Evolutionary conservation across 2,329 filamentous ascomycete species (phyloP).

Genomic region (Colletotrichum liriopes): DNA sequence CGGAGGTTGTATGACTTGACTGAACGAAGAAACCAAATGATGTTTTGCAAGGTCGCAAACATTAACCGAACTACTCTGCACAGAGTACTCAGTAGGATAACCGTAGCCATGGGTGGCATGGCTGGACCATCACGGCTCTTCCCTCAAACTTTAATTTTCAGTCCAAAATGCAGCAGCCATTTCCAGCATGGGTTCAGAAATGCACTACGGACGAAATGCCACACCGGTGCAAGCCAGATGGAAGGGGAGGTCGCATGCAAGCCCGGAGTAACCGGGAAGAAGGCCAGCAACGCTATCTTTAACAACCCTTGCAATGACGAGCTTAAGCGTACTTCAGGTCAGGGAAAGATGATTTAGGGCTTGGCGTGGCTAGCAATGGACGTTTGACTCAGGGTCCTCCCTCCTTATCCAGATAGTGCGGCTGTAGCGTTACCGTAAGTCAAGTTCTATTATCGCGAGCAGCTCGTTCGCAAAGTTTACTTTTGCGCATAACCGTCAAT

Average conservation of each 20-base stretch:
- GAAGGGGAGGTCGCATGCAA: conserved; percentile 6
- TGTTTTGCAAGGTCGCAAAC: neutral
- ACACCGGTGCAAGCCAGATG: neutral
- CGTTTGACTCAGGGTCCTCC: conserved; percentile 34
- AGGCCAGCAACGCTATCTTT: conserved; percentile 12
- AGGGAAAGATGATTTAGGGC: neutral
- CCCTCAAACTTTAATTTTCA: neutral
- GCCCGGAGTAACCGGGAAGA: conserved; percentile 16
- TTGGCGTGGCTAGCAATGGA: conserved; percentile 8
- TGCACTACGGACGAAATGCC: neutral
- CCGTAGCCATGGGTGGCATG: neutral
- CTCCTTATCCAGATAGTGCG: conserved; percentile 3
- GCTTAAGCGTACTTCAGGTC: neutral
- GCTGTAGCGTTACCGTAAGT: conserved; percentile 18
- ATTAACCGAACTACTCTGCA: no score
- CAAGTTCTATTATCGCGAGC: neutral
- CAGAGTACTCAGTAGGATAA: no score
- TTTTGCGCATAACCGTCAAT: neutral
- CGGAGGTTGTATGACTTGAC: neutral
- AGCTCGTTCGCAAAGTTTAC: neutral
- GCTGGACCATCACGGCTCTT: neutral
- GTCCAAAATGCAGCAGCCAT: neutral
- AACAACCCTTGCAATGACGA: neutral
- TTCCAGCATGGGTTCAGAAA: neutral
- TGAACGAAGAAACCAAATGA: neutral